phyloP scores from a whole-genome alignment of 768 basidiomycete genomes.

The Udeniomyces megalosporus region DNA sequence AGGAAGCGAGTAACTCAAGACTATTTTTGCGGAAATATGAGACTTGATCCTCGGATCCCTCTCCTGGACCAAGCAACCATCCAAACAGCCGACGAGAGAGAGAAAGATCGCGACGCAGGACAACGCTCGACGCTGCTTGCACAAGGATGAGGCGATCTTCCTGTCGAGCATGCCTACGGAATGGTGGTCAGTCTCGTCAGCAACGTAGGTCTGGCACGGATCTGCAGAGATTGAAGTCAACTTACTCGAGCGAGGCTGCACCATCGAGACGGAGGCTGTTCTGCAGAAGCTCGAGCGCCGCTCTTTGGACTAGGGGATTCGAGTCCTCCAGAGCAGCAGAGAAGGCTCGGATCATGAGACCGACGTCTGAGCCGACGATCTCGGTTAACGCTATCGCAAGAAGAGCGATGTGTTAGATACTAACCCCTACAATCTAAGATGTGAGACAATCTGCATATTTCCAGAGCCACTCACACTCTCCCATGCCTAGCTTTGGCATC shows the following conservation, averaged over 20 bases:
- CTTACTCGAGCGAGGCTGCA: constrained; percentile 41
- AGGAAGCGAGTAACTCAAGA: constrained; percentile 51
- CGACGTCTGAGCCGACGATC: constrained; percentile 70
- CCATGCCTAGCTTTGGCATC: constrained; percentile 41
- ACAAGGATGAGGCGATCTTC: constrained; percentile 71
- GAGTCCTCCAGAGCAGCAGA: constrained; percentile 83
- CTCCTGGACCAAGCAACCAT: constrained; percentile 77
- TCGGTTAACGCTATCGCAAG: constrained; percentile 16
- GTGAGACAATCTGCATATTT: no score
- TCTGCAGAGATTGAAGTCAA: constrained; percentile 21
- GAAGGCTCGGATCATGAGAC: constrained; percentile 86
- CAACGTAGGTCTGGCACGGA: no score
- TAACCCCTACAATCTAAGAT: no score
- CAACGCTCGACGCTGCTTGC: constrained; percentile 70
- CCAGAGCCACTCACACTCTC: constrained; percentile 2
- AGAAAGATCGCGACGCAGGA: constrained; percentile 79
- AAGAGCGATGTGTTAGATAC: not conserved
- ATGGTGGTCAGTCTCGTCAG: not conserved
- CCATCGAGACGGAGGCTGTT: constrained; percentile 62
- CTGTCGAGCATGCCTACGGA: constrained; percentile 17
- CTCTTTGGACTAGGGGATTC: constrained; percentile 73
- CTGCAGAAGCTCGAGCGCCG: constrained; percentile 66
- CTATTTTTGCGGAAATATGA: constrained; percentile 52
- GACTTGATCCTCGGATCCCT: constrained; percentile 57
- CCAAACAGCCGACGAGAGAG: constrained; percentile 81